Base-by-base conservation (phyloP, 768 basidiomycete species). In the Leccinum boreale region DNA sequence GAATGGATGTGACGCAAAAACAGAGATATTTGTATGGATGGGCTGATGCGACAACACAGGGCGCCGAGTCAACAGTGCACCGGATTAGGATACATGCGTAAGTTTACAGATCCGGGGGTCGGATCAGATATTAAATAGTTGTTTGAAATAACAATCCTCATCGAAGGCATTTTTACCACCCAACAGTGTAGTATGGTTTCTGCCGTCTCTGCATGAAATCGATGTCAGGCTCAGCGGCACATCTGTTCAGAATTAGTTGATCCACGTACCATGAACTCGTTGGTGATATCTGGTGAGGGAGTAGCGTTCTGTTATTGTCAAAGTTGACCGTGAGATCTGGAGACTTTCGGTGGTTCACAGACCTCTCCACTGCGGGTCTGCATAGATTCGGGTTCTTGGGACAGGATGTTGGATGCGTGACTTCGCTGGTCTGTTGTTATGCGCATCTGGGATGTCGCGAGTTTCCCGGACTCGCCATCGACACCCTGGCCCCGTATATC, bases 401-500 rank as follows among this genome's bases (percentile, higher is more conserved):
- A 36, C 9, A 53, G 55, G 23, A 62, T 29, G 6, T 3, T 57
- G 19, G 52, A 31, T 24, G 58, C 39, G 2, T 21, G 56, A n/a
- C 24, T 52, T 15, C 10, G 48, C 12, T 46, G 39, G 19, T 44
- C 42, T 44, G 19, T 44, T 44, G 42, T 19, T 19, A 6, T 58
- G 56, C 26, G 57, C 48, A 68, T 69, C 42, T 70, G 69, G 63
- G 72, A 72, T 5, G 62, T 64, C 7, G 67, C 55, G 50, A 64
- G 58, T 23, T 61, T 72, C 23, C 61, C 62, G 29, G 53, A 55
- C 39, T 73, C 73, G n/a, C 57, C 62, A 53, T 86, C 84, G 2
- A 85, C 83, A 23, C 84, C 84, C 31, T 78, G 74, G 11, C 83
- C 85, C 5, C 79, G 78, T 42, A 84, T 65, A 24, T 70, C 74